Evolutionary conservation across 495 filamentous ascomycete genomes (phyloP).

Genomic region (Viridothelium virens): DNA sequence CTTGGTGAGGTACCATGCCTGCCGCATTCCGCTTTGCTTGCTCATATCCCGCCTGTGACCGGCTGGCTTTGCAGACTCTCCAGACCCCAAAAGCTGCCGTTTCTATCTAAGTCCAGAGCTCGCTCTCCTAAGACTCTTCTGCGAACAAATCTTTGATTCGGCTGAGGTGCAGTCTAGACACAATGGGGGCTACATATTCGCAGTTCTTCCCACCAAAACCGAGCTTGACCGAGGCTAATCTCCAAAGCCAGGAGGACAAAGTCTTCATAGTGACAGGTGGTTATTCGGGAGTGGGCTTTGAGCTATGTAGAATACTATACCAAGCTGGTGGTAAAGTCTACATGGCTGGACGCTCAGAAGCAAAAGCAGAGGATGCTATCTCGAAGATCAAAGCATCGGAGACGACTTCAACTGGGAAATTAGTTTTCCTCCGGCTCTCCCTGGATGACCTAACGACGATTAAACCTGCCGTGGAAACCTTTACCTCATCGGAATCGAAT

Average conservation of each 20-base stretch:
- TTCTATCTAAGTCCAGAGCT: too few species aligned
- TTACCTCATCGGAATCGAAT: slow-evolving; percentile 36
- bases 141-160: too few species aligned
- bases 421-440: slow-evolving; percentile 41
- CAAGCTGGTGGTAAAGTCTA: slow-evolving; percentile 44
- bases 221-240: slow-evolving; percentile 19
- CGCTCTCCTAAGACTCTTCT: too few species aligned
- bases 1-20: too few species aligned
- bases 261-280: slow-evolving; percentile 44
- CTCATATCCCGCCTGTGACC: too few species aligned
- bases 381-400: slow-evolving; percentile 22
- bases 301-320: slow-evolving; percentile 42
- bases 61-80: too few species aligned
- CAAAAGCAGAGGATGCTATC: slow-evolving; percentile 37
- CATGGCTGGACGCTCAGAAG: slow-evolving; percentile 41
- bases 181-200: slow-evolving; percentile 10
- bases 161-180: too few species aligned
- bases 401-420: slow-evolving; percentile 26
- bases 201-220: slow-evolving; percentile 22
- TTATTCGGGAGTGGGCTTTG: slow-evolving; percentile 42
- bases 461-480: slow-evolving; percentile 36
- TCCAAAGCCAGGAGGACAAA: slow-evolving; percentile 20
- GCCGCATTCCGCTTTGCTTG: too few species aligned
- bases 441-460: slow-evolving; percentile 42
- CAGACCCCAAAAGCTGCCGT: too few species aligned